phyloP scores from a whole-genome alignment of 768 basidiomycete genomes.

The Kwoniella sp. region DNA sequence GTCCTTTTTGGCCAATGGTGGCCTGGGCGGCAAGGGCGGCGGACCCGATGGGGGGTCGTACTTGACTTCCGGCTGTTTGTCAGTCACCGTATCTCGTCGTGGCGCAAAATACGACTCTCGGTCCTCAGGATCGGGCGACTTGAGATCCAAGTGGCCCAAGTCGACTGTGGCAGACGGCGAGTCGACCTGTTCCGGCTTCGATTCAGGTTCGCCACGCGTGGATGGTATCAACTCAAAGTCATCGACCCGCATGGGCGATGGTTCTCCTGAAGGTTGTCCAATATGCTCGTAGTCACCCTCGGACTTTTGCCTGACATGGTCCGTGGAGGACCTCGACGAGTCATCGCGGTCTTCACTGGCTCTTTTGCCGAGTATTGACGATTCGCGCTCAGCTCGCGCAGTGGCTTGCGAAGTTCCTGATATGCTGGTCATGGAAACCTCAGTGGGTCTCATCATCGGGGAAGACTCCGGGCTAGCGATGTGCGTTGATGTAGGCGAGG shows the following conservation, averaged over 20 bases:
- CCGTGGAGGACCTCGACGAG: constrained; percentile 18
- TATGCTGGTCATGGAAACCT: not conserved
- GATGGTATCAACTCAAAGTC: constrained; percentile 10
- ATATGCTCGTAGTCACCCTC: constrained; percentile 7
- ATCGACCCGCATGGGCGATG: constrained; percentile 7
- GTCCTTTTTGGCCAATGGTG: constrained; percentile 17
- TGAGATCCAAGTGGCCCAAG: constrained; percentile 12
- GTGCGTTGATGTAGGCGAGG: constrained; percentile 31
- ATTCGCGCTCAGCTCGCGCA: not conserved
- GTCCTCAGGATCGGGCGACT: constrained; percentile 11
- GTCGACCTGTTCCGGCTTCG: not conserved
- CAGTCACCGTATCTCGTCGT: not conserved
- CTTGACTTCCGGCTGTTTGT: not conserved
- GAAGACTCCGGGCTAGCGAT: constrained; percentile 22
- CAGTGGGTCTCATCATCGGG: not conserved
- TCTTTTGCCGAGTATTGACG: constrained; percentile 42
- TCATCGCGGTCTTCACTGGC: constrained; percentile 44
- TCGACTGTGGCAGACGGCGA: constrained; percentile 12
- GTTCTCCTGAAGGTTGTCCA: too few species aligned
- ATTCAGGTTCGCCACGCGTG: not conserved
- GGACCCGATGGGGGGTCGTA: constrained; percentile 12
- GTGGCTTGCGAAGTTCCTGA: not conserved
- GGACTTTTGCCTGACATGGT: constrained; percentile 16
- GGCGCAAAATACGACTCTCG: not conserved
- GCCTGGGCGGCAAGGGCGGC: constrained; percentile 38